Evolutionary conservation across 352 stramenopile species (phyloP), one percentile per base, ranked within the genome.

Genomic region (Globisporangium orthogonon): DNA sequence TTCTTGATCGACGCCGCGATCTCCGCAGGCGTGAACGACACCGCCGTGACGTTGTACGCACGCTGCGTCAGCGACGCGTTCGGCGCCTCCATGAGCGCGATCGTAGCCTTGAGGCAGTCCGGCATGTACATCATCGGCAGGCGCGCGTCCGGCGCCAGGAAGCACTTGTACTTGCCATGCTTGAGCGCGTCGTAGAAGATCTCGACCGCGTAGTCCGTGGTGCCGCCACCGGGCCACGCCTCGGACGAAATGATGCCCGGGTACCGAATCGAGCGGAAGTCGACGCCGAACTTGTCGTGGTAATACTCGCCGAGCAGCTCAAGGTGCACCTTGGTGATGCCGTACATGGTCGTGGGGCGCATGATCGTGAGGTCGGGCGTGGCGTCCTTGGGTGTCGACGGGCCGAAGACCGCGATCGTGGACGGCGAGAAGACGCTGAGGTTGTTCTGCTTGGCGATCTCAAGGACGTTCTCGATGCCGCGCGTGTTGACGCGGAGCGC

Each of bases 41-140:
- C 72, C 43, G 87, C 87, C 30, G 86, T 91, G 51, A 97, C 87
- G 71, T 97, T 97, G 73, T 97, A 97, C 45, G 86, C 80, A 31
- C 89, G 83, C 61, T 95, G 87, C 29, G 74, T 77, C n/a, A 97
- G 76, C 54, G 58, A 71, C 15, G 84, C 68, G 29, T 74, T 69
- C 4, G 76, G 73, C 0, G 88, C 88, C 57, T 91, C 72, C 41
- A 97, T 69, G 23, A 97, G 71, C 39, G 83, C 73, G 39, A 92
- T 52, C 9, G 90, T 96, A 15, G 83, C 87, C 61, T 92, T 90
- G 31, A 97, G 72, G 55, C 84, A 95, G 67, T 97, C 90, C 29
- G 86, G 86, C 89, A 97, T 97, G 86, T 97, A 97, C 86, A 97
- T 97, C 89, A 97, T 97, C 30, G 90, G 90, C 70, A 97, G 62